Evolutionary conservation across 306 rosid genomes (phyloP).

Genomic region (Medicago ruthenica): DNA sequence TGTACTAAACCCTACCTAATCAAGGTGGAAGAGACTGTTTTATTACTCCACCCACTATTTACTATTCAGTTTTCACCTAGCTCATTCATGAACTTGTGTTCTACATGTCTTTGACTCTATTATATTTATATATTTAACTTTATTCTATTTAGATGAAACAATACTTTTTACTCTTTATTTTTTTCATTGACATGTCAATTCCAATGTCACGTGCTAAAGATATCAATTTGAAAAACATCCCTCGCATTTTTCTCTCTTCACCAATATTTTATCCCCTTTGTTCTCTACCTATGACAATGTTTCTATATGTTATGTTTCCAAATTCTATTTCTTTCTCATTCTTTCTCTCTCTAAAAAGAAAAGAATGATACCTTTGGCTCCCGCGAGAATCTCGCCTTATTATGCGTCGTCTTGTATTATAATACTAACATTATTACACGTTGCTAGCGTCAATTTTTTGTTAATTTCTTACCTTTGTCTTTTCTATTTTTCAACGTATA

Average conservation of each 20-base stretch:
- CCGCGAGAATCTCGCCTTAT: constrained; percentile 79
- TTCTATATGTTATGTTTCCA: constrained; percentile 42
- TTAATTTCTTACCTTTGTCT: constrained; percentile 50
- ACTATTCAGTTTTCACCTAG: not conserved
- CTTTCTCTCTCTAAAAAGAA: constrained; percentile 28
- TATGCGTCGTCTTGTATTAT: constrained; percentile 50
- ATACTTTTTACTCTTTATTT: not conserved
- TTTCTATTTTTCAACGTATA: constrained; percentile 6
- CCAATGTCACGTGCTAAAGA: constrained; percentile 47
- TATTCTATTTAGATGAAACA: constrained; percentile 8
- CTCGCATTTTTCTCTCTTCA: constrained; percentile 5
- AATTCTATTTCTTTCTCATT: not conserved
- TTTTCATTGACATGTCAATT: constrained; percentile 48
- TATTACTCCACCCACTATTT: not conserved
- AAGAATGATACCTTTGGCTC: constrained; percentile 52
- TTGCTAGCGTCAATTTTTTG: constrained; percentile 38
- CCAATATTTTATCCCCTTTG: constrained; percentile 46
- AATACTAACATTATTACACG: constrained; percentile 40
- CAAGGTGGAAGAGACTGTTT: not conserved
- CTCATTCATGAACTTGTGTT: not conserved
- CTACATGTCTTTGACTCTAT: constrained; percentile 1
- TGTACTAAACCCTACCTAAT: too few relatives aligned
- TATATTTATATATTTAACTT: not conserved
- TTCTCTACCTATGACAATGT: constrained; percentile 46
- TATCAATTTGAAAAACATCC: constrained; percentile 29